Conservation (phyloP, 129 eudicot genomes). For the Flaveria brownii region DNA sequence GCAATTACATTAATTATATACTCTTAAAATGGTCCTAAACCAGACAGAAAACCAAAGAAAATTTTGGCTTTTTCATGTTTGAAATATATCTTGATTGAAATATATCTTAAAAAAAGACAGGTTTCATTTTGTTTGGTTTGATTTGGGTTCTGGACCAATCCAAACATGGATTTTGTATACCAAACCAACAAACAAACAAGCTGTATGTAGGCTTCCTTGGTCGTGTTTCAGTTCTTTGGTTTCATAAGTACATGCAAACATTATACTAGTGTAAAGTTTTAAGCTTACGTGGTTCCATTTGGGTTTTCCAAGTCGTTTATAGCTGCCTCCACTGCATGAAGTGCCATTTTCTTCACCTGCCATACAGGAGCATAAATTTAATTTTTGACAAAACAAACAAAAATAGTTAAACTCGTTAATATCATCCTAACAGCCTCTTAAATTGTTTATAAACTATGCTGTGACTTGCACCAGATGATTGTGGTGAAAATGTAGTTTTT, state of each 20-base stretch:
- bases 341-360: conserved; percentile 58
- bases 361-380: neutral
- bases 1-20: neutral
- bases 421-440: neutral
- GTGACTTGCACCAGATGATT: neutral
- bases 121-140: neutral
- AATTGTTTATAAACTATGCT: neutral
- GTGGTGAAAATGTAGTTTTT: neutral
- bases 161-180: neutral
- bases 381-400: neutral
- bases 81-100: neutral
- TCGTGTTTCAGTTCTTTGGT: neutral
- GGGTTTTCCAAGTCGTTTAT: conserved; percentile 16
- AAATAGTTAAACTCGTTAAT: neutral
- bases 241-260: neutral
- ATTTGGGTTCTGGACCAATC: too few species aligned
- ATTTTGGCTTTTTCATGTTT: neutral
- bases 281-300: conserved; percentile 22
- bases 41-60: neutral
- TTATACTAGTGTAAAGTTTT: neutral
- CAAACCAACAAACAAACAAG: neutral
- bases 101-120: neutral
- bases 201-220: neutral
- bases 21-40: too few species aligned
- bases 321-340: conserved; percentile 48